A percentile compares a stretch with the other conserved stretches of the same genome.
Conservation (phyloP, 208 protist species). For the Vickermania spadyakhi region DNA sequence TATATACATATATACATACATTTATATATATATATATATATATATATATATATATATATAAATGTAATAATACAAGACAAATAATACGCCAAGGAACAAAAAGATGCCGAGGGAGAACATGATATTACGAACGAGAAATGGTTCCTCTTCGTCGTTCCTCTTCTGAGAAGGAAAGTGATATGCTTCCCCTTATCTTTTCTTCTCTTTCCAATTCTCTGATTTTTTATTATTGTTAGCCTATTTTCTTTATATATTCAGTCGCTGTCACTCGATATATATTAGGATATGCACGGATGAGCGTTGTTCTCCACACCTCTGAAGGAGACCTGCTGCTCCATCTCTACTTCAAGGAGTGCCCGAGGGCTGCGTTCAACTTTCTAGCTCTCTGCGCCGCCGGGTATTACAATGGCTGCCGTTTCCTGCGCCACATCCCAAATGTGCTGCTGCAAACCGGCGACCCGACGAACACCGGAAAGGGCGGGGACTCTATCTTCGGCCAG, state of each 20-base stretch:
- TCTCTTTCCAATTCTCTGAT: too few relatives aligned
- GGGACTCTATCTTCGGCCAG: conserved; percentile 84
- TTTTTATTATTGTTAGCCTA: too few relatives aligned
- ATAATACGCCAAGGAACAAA: too few relatives aligned
- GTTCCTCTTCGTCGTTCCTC: too few relatives aligned
- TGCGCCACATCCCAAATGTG: conserved; percentile 88
- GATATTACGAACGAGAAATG: too few relatives aligned
- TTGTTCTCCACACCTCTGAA: conserved; percentile 56
- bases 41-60: conserved; percentile 6
- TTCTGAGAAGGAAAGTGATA: too few relatives aligned
- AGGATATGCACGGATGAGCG: conserved; percentile 54
- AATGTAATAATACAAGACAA: too few relatives aligned
- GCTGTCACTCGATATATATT: too few relatives aligned
- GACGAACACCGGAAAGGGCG: conserved; percentile 91
- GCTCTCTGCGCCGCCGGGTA: conserved; percentile 89
- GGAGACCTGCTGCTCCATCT: conserved; percentile 68
- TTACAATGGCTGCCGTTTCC: conserved; percentile 92
- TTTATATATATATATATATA: conserved; percentile 5
- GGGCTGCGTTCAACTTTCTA: conserved; percentile 95
- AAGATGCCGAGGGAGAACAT: too few relatives aligned
- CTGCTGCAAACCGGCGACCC: conserved; percentile 92
- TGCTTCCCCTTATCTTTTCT: too few relatives aligned
- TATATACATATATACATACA: conserved; percentile 14
- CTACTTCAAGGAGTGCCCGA: conserved; percentile 62
- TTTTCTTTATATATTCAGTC: too few relatives aligned